Percentiles rank a stretch among this genome's conserved stretches.
Evolutionary conservation across 169 alveolate species (phyloP).

Genomic region (Plasmodium inui): DNA sequence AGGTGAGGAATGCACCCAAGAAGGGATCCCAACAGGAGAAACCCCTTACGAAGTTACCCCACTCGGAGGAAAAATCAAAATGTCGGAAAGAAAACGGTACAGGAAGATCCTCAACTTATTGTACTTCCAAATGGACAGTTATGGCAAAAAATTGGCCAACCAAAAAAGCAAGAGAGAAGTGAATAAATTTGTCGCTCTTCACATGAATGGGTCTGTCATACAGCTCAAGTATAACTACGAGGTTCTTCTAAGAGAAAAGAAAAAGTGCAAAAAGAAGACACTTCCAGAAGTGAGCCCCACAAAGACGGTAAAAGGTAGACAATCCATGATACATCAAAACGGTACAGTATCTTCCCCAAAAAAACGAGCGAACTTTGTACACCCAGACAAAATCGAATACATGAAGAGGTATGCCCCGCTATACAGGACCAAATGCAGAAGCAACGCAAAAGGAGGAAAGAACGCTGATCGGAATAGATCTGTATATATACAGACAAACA

Average conservation of each 20-base stretch:
- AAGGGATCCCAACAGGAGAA: not conserved
- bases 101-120: conserved; percentile 10
- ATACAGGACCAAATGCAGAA: not conserved
- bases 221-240: conserved; percentile 58
- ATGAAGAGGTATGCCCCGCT: conserved; percentile 35
- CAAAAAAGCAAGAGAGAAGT: not conserved
- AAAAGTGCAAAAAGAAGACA: not conserved
- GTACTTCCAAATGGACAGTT: conserved; percentile 29
- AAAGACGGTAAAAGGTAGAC: not conserved
- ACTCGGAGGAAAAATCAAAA: not conserved
- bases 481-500: not conserved
- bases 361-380: conserved; percentile 1
- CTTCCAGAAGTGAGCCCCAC: not conserved
- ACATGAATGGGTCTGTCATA: conserved; percentile 61
- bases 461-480: not conserved
- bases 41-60: not conserved
- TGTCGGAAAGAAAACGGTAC: conserved; percentile 22
- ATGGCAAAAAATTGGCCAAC: not conserved
- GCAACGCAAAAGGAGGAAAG: not conserved
- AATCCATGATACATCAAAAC: not conserved
- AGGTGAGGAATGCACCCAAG: not conserved
- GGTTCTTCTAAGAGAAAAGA: not conserved
- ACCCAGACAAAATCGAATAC: not conserved
- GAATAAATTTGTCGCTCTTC: conserved; percentile 15
- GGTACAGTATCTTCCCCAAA: not conserved